Base-by-base conservation (phyloP, 495 filamentous ascomycete species). In the Aspergillus hancockii region DNA sequence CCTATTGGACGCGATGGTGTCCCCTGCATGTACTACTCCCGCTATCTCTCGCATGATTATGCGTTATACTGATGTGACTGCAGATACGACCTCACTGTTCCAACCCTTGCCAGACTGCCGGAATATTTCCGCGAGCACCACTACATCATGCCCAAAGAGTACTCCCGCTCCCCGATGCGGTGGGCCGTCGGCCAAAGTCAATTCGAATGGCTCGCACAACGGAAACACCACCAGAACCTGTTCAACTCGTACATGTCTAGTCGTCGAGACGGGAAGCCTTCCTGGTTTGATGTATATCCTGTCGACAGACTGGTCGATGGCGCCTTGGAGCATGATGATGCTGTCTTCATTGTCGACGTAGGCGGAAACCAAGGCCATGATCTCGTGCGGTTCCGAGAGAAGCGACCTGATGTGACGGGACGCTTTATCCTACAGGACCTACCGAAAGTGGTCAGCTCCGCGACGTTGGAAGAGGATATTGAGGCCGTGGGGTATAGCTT, bases 211-310 rank as follows among this genome's bases (percentile, higher is more conserved):
- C 61, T 75, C 16, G 70, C 66, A 0, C 62, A 62, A 28, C 61
- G 67, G 43, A 62, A 63, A 30, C 50, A 68, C 16, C 70, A 74
- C 19, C 75, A 75, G 46, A 43, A 55, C 3, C 55, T 67, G 1
- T 77, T 77, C 67, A 77, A 75, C 59, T 73, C 70, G 9, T 75
- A 75, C 60, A 77, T 77, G 75, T 56, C 72, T 10, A 72, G 71
- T 58, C 70, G 75, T 7, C 62, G 74, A 14, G 58, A 70, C 30
- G 75, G 75, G 3, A 64, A 59, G 13, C 65, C 64, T 0, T 64
- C 59, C 54, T 77, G 74, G 74, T 78, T 73, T 36, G 72, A 78
- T 49, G 55, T 72, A 6, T 76, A 75, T 46, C 74, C 73, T 0
- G 59, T 74, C 14, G 60, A 67, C 18, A 59, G 66, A 25, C 47